A percentile compares a stretch with the other conserved stretches of the same genome.
Conservation (phyloP, 2,329 filamentous ascomycete species). For the Fusarium sp. region DNA sequence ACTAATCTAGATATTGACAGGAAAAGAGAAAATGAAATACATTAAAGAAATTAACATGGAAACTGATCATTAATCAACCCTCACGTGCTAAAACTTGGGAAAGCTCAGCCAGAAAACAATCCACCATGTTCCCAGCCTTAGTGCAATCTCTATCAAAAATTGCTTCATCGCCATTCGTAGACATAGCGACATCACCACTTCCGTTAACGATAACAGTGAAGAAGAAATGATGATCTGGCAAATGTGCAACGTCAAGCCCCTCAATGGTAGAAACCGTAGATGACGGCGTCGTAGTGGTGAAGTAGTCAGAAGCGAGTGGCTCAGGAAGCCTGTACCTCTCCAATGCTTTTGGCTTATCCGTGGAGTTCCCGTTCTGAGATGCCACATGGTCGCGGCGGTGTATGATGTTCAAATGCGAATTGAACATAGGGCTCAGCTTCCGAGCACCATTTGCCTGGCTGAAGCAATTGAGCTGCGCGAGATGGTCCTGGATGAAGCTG, state of each 20-base stretch:
- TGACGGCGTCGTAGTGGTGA: not conserved
- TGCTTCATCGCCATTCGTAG: not conserved
- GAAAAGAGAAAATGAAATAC: rapidly evolving
- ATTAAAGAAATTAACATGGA: not conserved
- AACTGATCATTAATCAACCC: not conserved
- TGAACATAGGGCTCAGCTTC: not conserved
- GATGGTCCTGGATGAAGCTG: not conserved
- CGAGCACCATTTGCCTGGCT: not conserved
- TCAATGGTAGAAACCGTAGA: not conserved
- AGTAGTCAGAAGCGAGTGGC: slow-evolving; percentile 8
- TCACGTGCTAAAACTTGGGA: not conserved
- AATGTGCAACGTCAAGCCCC: not conserved
- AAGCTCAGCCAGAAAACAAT: not conserved
- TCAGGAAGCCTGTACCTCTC: slow-evolving; percentile 3
- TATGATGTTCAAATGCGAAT: slow-evolving; percentile 18
- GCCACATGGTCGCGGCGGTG: not conserved
- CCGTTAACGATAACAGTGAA: not conserved
- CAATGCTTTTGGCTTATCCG: not conserved
- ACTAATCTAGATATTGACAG: not conserved
- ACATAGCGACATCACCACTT: not conserved
- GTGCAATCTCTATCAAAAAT: too few species aligned
- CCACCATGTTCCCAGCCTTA: too few species aligned
- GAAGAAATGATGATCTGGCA: not conserved
- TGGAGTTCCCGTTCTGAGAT: rapidly evolving
- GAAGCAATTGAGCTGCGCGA: slow-evolving; percentile 9